Base-by-base conservation (phyloP, 164 flowering plant species). In the Magnolia officinalis region DNA sequence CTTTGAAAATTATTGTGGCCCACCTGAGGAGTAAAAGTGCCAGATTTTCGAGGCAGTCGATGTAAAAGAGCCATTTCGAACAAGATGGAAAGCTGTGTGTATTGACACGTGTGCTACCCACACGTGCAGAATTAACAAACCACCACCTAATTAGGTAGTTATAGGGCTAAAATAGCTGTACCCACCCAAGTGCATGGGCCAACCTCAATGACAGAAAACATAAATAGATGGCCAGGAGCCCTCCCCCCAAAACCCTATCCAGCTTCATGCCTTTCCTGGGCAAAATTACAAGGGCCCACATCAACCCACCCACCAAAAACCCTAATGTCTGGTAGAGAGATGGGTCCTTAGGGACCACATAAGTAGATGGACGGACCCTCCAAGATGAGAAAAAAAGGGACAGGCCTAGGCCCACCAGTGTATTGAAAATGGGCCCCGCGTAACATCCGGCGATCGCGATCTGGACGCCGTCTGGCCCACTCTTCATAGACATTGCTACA, bases 401-500 rank as follows among this genome's bases (percentile, higher is more conserved):
- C 37, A 85, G 19, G 1, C 91, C 91, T 81, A 88, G 75, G 6
- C 91, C 91, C 70, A 83, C 82, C 64, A 87, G 73, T 20, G 80
- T 87, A 79, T 86, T 87, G 81, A 88, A 88, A 78, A 87, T 81
- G 19, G 90, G 90, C 23, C 88, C 89, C 0, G 89, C 89, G 75
- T 83, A 85, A 74, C 90, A 81, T 5, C 90, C 88, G 1, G 89
- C 84, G 72, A 88, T 78, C 1, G 89, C 90, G 49, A 84, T 72
- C 78, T 88, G 89, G 49, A 80, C 79, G 37, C 90, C 90, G 31
- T 83, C 80, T 52, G 79, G 50, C 2, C 85, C 83, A 20, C 85
- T 83, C 50, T 84, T 84, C 81, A 81, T 49, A 20, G 88, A 84
- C 75, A 88, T 63, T 19, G 89, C 79, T 4, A 85, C 82, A 80